phyloP scores from a whole-genome alignment of 768 basidiomycete species.

The Lentinula boryana region DNA sequence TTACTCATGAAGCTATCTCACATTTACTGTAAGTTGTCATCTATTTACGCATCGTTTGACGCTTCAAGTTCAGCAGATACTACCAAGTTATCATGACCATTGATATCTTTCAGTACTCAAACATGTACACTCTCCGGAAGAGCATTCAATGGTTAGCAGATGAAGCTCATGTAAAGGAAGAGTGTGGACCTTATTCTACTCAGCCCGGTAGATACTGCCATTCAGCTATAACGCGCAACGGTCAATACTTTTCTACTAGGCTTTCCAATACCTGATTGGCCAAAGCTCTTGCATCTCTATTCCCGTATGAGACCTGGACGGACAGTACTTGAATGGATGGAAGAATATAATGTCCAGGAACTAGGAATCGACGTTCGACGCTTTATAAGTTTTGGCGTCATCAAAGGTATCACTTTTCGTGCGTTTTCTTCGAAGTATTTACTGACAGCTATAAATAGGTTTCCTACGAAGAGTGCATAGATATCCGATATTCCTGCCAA shows the following conservation, averaged over 20 bases:
- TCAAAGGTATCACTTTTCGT: conserved; percentile 55
- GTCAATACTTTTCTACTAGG: conserved; percentile 27
- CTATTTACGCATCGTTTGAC: background rate
- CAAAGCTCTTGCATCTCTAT: conserved; percentile 80
- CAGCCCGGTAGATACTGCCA: conserved; percentile 47
- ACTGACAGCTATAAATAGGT: conserved; percentile 40
- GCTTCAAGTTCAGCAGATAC: conserved; percentile 47
- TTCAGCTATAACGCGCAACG: background rate
- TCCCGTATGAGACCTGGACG: conserved; percentile 79
- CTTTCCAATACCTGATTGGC: conserved; percentile 72
- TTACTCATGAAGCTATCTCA: conserved; percentile 82
- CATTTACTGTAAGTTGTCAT: conserved; percentile 72
- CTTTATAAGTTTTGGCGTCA: conserved; percentile 96
- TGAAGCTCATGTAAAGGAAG: conserved; percentile 76
- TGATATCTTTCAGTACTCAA: conserved; percentile 97
- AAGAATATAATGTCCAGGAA: conserved; percentile 59
- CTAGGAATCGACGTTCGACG: conserved; percentile 85
- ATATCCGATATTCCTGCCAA: conserved; percentile 71
- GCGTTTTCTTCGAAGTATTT: background rate
- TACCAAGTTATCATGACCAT: conserved; percentile 96
- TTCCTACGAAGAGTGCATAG: conserved; percentile 91
- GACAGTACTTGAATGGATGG: conserved; percentile 86
- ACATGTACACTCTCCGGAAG: conserved; percentile 91
- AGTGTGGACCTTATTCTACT: conserved; percentile 91
- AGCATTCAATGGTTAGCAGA: conserved; percentile 85